Evolutionary conservation across 331 rosid genomes (phyloP), one percentile per base, ranked within the genome.

Genomic region (Pyrus hybrid): DNA sequence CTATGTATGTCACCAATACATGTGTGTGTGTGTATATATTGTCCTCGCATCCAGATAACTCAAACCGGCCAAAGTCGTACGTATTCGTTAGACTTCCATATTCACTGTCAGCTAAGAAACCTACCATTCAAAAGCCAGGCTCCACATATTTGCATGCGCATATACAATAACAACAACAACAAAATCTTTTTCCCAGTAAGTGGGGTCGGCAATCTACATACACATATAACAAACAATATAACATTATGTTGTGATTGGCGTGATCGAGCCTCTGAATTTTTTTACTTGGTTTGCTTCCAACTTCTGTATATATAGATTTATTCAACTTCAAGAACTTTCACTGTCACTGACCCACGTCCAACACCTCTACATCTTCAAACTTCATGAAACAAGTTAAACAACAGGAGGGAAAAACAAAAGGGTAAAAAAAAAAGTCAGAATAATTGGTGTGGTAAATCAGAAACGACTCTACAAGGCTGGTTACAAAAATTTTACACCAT

Each of bases 401-500:
- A 66, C 79, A 81, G 17, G 28, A 8, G 30, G 32, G 65, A 71
- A 76, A 11, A 56, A 67, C 57, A 13, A 32, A 23, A 12, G n/a
- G 45, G 20, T 22, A 54, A 20, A 26, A 12, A 37, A 62, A 35
- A 13, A 61, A 4, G 70, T 73, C 76, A 67, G 83, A 76, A 74
- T 28, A 30, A 51, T 18, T 5, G 26, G 75, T 69, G 65, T 21
- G n/a, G 79, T 74, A 67, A 74, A 79, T 57, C 56, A 56, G 53
- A 12, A n/a, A 26, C 35, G 68, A 56, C 33, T 70, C 21, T 58
- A 70, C 8, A 72, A 66, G n/a, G 49, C 51, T 63, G 76, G 70
- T 85, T 84, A 82, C 96, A 88, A 91, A 93, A 89, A 0, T 33
- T 78, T 60, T 73, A 82, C 90, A 80, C 23, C 72, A 72, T 58